A percentile compares a stretch with the other conserved stretches of the same genome.
Conservation (phyloP, 805 yeast species). For the Candida silvatica region DNA sequence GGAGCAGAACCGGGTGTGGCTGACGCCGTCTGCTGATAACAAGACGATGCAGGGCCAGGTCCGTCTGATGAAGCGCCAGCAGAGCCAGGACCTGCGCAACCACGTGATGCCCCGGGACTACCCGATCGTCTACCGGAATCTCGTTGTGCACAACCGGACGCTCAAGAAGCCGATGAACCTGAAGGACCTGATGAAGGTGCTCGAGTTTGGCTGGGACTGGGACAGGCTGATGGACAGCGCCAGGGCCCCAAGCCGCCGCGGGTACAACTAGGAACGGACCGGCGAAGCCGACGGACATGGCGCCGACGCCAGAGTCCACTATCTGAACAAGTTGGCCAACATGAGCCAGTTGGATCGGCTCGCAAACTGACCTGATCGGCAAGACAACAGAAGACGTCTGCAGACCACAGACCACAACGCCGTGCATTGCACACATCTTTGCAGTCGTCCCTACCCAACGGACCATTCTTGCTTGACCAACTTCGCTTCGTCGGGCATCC, state of each 20-base stretch:
- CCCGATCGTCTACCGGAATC: constrained; percentile 52
- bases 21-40: constrained; percentile 27
- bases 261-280: neutral
- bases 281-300: too few species aligned
- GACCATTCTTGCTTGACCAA: too few species aligned
- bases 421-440: too few species aligned
- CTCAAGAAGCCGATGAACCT: constrained; percentile 68
- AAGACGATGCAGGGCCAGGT: constrained; percentile 17
- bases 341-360: too few species aligned
- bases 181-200: constrained; percentile 58
- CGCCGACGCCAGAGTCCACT: too few species aligned
- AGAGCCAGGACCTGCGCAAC: constrained; percentile 19
- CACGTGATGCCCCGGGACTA: constrained; percentile 30
- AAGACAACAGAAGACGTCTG: too few species aligned
- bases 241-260: constrained; percentile 4
- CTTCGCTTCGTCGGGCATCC: too few species aligned
- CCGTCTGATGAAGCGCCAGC: constrained; percentile 13
- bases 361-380: too few species aligned
- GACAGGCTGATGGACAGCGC: constrained; percentile 50
- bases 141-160: constrained; percentile 62
- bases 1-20: constrained; percentile 62
- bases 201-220: constrained; percentile 81
- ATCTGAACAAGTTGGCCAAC: too few species aligned
- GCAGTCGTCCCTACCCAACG: too few species aligned
- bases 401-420: too few species aligned